Percentiles rank a stretch among this genome's conserved stretches.
Conservation (phyloP, 129 eudicot genomes). For the Logfia minima region DNA sequence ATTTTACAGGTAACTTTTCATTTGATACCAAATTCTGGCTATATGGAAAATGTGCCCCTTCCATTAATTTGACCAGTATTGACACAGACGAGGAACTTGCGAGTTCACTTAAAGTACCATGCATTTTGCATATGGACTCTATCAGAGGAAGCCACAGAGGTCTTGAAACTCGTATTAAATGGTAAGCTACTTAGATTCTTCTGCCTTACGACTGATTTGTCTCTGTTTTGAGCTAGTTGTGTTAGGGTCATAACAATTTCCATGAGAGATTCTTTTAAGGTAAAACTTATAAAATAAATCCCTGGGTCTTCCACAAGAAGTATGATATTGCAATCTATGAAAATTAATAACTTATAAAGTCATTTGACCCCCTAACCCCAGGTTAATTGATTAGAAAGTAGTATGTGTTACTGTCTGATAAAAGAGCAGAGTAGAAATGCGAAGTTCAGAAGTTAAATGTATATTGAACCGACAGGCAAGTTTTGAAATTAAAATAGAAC, state of each 20-base stretch:
- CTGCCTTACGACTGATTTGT: slow-evolving; percentile 1
- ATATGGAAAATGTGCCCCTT: neutral
- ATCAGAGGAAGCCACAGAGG: slow-evolving; percentile 84
- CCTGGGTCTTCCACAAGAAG: neutral
- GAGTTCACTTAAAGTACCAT: slow-evolving; percentile 46
- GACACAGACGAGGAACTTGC: slow-evolving; percentile 49
- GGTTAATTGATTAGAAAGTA: neutral
- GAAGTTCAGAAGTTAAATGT: neutral
- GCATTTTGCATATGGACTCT: slow-evolving; percentile 84
- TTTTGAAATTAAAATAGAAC: neutral
- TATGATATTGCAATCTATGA: neutral
- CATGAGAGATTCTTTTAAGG: neutral
- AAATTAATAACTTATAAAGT: neutral
- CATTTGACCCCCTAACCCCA: neutral
- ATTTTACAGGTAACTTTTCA: slow-evolving; percentile 37
- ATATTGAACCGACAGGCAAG: neutral
- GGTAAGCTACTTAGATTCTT: slow-evolving; percentile 40
- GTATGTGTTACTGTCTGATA: neutral
- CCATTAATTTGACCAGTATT: slow-evolving; percentile 15
- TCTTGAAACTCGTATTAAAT: slow-evolving; percentile 42
- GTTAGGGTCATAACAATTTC: neutral
- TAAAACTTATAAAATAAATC: neutral
- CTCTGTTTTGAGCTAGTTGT: neutral
- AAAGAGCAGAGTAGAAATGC: neutral
- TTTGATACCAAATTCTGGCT: slow-evolving; percentile 11